Percentiles rank a stretch among this genome's conserved stretches.
phyloP scores from a whole-genome alignment of 495 filamentous ascomycete genomes.

The Aspergillus egyptiacus region DNA sequence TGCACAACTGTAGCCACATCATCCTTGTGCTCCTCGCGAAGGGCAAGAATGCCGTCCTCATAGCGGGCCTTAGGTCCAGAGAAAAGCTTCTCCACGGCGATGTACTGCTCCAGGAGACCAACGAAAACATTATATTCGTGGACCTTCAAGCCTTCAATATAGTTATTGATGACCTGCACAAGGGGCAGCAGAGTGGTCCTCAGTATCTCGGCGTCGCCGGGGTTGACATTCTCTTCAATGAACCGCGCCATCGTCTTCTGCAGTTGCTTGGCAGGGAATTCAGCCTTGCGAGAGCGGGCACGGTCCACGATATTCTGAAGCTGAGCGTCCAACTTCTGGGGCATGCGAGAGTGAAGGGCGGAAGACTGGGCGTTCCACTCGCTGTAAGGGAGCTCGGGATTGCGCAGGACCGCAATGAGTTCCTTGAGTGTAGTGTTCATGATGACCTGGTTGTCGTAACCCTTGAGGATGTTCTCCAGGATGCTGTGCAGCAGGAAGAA shows the following conservation, averaged over 20 bases:
- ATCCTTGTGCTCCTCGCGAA: conserved; percentile 94
- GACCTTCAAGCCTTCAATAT: conserved; percentile 80
- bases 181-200: conserved; percentile 73
- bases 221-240: conserved; percentile 75
- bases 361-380: conserved; percentile 95
- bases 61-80: conserved; percentile 77
- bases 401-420: conserved; percentile 80
- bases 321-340: conserved; percentile 76
- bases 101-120: conserved; percentile 70
- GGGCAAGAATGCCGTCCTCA: conserved; percentile 88
- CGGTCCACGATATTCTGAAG: conserved; percentile 81
- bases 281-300: conserved; percentile 63
- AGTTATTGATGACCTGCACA: conserved; percentile 72
- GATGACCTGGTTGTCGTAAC: conserved; percentile 96
- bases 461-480: conserved; percentile 82
- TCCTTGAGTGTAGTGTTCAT: conserved; percentile 87
- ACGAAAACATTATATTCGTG: conserved; percentile 84
- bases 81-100: conserved; percentile 78
- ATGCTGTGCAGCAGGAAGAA: conserved; percentile 72
- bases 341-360: conserved; percentile 93
- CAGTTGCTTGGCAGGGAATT: conserved; percentile 91
- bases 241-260: conserved; percentile 79
- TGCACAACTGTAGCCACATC: conserved; percentile 76
- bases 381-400: conserved; percentile 88
- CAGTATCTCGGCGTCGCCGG: conserved; percentile 63